These are phyloP conservation scores for Neopestalotiopsis sp. DNA, from an alignment of 2,329 filamentous ascomycete species.

Conservation along the genomic window DNA sequence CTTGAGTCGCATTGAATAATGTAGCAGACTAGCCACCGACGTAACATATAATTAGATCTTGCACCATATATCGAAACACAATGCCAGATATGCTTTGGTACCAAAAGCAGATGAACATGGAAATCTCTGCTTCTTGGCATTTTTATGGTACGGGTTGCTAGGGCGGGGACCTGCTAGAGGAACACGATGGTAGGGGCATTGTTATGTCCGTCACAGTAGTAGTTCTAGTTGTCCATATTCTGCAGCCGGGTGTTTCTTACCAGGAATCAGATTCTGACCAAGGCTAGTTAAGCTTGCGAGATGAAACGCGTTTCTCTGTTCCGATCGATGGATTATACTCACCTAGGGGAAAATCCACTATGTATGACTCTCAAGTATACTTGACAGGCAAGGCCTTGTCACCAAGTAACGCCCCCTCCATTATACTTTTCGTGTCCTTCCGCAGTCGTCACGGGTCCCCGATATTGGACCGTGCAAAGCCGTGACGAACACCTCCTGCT, in stretches of 20 bases:
- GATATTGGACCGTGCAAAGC: neutral
- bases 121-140: no score
- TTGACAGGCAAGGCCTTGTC: neutral
- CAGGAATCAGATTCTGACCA: neutral
- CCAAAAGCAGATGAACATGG: no score
- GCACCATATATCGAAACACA: no score
- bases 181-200: neutral
- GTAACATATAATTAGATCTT: no score
- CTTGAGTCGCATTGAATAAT: no score
- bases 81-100: no score
- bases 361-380: neutral
- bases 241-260: neutral
- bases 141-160: no score
- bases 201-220: neutral
- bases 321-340: constrained; percentile 5
- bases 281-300: constrained; percentile 11
- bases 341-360: neutral
- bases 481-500: constrained; percentile 16
- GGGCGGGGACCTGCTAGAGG: neutral
- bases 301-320: constrained; percentile 1
- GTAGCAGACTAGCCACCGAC: no score
- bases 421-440: constrained; percentile 11
- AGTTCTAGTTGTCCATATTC: neutral
- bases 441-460: constrained; percentile 14
- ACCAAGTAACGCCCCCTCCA: neutral